phyloP scores from a whole-genome alignment of 2,329 filamentous ascomycete species.

The Colletotrichum paranaense region DNA sequence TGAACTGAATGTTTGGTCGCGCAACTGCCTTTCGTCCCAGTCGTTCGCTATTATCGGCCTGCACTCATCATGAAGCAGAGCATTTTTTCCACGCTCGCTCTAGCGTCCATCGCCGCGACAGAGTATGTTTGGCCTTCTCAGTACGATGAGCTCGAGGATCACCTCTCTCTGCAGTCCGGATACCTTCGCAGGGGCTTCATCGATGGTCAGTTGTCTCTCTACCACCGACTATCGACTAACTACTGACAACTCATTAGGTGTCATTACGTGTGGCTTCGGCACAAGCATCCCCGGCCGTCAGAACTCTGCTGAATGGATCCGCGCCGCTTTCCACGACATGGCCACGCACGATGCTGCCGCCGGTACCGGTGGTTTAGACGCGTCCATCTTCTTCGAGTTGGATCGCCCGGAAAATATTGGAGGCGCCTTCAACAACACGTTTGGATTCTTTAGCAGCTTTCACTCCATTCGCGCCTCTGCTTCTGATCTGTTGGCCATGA shows the following conservation, averaged over 20 bases:
- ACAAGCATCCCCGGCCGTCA: constrained; percentile 32
- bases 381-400: constrained; percentile 41
- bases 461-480: constrained; percentile 37
- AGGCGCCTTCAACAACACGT: constrained; percentile 40
- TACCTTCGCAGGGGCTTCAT: constrained; percentile 31
- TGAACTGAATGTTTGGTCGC: not conserved
- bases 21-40: constrained; percentile 3
- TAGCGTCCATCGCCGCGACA: constrained; percentile 8
- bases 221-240: not conserved
- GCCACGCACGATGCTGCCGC: constrained; percentile 38
- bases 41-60: no score
- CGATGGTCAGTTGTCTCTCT: constrained; percentile 11
- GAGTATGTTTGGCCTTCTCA: constrained; percentile 33
- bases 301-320: constrained; percentile 43
- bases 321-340: constrained; percentile 42
- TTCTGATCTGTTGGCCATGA: constrained; percentile 41
- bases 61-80: constrained; percentile 23
- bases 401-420: constrained; percentile 39
- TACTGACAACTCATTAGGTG: constrained; percentile 23
- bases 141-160: constrained; percentile 36
- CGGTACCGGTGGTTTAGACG: constrained; percentile 41
- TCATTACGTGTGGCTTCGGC: constrained; percentile 37
- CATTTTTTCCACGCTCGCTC: constrained; percentile 8
- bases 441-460: constrained; percentile 41
- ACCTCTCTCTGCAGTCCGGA: constrained; percentile 31